These are phyloP conservation scores for Physcomitrium patens DNA, from an alignment of 225 moss, liverwort and hornwort species.

Conservation along the genomic window DNA sequence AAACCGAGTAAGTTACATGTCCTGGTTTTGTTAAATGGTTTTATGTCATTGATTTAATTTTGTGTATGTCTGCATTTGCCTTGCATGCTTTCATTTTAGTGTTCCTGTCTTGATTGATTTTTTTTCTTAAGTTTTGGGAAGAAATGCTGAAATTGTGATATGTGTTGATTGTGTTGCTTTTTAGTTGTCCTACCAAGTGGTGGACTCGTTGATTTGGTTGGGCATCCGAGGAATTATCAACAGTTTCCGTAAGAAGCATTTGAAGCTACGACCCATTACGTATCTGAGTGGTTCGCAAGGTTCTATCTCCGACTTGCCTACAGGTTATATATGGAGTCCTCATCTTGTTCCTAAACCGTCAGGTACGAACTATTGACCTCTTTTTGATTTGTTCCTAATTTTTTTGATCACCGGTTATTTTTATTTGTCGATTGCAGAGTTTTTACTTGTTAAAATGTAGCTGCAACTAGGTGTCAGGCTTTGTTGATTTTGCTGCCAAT, in stretches of 20 bases:
- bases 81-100: constrained; percentile 5
- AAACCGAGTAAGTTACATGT: constrained; percentile 44
- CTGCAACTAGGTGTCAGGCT: constrained; percentile 15
- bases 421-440: constrained; percentile 22
- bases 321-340: constrained; percentile 72
- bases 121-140: background rate
- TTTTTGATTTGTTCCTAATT: background rate
- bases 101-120: background rate
- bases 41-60: constrained; percentile 11
- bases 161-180: constrained; percentile 11
- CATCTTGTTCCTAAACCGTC: constrained; percentile 67
- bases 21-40: constrained; percentile 14
- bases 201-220: constrained; percentile 65
- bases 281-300: constrained; percentile 70
- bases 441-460: background rate
- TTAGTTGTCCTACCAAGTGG: constrained; percentile 69
- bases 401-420: background rate
- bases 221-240: constrained; percentile 69
- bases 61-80: constrained; percentile 10
- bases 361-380: constrained; percentile 29
- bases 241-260: constrained; percentile 55
- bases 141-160: background rate
- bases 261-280: constrained; percentile 59
- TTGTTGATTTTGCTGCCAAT: background rate
- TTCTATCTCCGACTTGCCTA: constrained; percentile 62